Conservation (phyloP, 2,329 filamentous ascomycete genomes). For the Colletotrichum sublineola region DNA sequence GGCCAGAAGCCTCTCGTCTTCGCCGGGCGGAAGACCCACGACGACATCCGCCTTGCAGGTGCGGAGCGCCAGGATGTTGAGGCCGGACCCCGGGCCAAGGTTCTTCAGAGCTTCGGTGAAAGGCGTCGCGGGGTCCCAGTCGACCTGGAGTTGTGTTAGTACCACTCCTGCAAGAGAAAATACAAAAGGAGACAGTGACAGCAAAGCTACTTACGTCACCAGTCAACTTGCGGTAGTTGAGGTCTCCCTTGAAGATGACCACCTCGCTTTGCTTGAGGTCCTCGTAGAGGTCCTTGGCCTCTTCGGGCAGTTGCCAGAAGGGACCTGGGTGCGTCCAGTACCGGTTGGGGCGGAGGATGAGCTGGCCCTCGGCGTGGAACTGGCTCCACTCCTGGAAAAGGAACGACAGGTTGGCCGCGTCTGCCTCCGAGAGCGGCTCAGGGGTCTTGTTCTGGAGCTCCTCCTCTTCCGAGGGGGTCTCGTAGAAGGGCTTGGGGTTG, state of each 20-base stretch:
- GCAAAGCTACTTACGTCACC: constrained; percentile 76
- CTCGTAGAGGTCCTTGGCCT: constrained; percentile 75
- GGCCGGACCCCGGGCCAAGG: constrained; percentile 82
- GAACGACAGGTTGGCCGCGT: constrained; percentile 77
- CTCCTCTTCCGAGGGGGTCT: constrained; percentile 78
- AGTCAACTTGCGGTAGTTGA: constrained; percentile 95
- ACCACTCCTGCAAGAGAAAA: too few relatives aligned
- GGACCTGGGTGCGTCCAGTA: constrained; percentile 94
- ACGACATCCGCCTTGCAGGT: constrained; percentile 98
- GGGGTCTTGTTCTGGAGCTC: constrained; percentile 68
- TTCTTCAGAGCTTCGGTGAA: constrained; percentile 89
- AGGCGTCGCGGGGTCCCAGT: constrained; percentile 89
- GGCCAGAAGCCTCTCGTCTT: constrained; percentile 83
- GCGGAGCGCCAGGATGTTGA: constrained; percentile 87
- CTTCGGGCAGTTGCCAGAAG: constrained; percentile 86
- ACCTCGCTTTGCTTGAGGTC: constrained; percentile 88
- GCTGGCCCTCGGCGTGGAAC: constrained; percentile 85
- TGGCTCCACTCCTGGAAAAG: constrained; percentile 86
- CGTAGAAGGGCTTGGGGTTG: constrained; percentile 83
- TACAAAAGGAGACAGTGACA: too few relatives aligned
- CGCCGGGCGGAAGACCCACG: constrained; percentile 84
- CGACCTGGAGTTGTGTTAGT: constrained; percentile 61
- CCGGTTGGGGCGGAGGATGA: constrained; percentile 84
- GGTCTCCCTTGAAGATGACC: constrained; percentile 95
- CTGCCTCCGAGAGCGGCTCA: constrained; percentile 73